Evolutionary conservation across 1,139 yeast species (phyloP), one percentile per base, ranked within the genome.

Genomic region (Fermentozyma sake): DNA sequence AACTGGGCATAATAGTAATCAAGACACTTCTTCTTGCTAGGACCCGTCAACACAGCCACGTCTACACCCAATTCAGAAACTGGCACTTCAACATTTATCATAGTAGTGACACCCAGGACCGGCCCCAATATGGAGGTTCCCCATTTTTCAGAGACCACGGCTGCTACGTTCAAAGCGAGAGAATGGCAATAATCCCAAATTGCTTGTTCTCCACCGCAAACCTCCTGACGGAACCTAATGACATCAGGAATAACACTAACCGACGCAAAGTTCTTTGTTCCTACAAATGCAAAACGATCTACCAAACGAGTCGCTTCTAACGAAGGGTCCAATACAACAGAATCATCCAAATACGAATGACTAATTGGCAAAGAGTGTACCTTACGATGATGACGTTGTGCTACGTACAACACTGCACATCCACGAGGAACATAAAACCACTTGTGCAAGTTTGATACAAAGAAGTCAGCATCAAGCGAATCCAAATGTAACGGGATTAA

Each of bases 391-490:
- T 68, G 72, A 31, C 61, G 55, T 4, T 65, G 61, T 35, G 70
- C 68, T 6, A 75, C 82, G 42, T 79, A 80, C 26, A 81, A 49
- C 12, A 77, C 58, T 1, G 83, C 80, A 38, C 72, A 66, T 1
- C 78, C 74, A 26, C 76, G 58, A 3, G 87, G 84, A 13, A 67
- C 66, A 37, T 48, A 76, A 25, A 65, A 58, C 89, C 89, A 81
- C 46, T 82, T 82, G 60, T 82, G 89, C 18, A 79, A 55, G 43
- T 80, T 81, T 20, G 81, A 57, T 10, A 71, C 66, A 42, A 66
- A 72, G 45, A 77, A 80, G 44, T 79, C 87, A 0, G 89, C 85
- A 28, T 62, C 46, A 12, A 72, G 52, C 2, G 48, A 42, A 1
- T 46, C 42, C 28, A 79, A 46, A 32, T 72, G 61, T 13, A 79